Evolutionary conservation across 805 yeast species (phyloP), one percentile per base, ranked within the genome.

Genomic region (Pichia pseudocactophila): DNA sequence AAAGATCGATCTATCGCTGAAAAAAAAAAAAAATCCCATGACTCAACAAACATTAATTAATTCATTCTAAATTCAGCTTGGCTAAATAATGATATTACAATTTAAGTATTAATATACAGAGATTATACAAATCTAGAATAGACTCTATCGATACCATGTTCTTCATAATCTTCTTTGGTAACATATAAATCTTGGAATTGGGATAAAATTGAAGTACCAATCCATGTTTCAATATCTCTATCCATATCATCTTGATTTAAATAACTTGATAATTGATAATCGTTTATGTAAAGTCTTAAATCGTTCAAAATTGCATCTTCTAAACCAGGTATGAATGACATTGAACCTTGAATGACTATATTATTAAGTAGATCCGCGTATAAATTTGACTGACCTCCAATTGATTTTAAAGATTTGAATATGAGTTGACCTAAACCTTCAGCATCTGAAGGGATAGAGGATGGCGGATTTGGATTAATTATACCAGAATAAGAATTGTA

Each of bases 151-250:
- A 61, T 67, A 25, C 87, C 87, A 44, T 69, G 66, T 56, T 81
- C 87, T 46, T 73, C 76, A 52, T 80, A 81, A 53, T 80, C 85
- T 31, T 73, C 71, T 54, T 73, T 78, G 34, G 80, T 69, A 30
- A 80, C 65, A 63, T 80, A 80, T 65, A 74, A 66, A 41, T 70
- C 78, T 44, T 77, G 79, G 45, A 68, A 69, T 37, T 68, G 69
- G 12, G 82, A 78, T 50, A 81, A 68, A 48, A 78, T 78, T 43
- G 80, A 73, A 1, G 87, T 86, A n/a, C 88, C 88, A 26, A 79
- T 62, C 88, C 88, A 80, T 19, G 73, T 67, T 39, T 80, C 75
- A 49, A 68, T 73, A 48, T 69, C 74, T 47, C 80, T 69, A 46
- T 81, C 87, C 53, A 62, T 57, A 7, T 65, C 50, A 41, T 62